These are phyloP conservation scores for Puya raimondii DNA, from an alignment of 176 grass and related monocot species.

Conservation along the genomic window DNA sequence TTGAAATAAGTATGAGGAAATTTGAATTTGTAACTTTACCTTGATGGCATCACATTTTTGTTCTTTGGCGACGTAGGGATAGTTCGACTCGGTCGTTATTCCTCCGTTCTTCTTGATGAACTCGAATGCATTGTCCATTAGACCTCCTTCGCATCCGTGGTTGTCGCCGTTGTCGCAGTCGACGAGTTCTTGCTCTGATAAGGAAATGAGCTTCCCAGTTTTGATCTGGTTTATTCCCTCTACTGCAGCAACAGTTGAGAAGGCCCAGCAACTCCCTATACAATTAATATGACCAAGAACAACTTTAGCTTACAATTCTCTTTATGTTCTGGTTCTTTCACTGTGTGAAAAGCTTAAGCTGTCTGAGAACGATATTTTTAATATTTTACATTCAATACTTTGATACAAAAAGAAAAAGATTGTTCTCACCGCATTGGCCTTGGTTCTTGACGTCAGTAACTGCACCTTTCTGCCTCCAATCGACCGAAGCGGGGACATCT, in stretches of 20 bases:
- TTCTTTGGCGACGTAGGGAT: conserved; percentile 49
- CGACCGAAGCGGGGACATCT: conserved; percentile 27
- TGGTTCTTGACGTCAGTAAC: conserved; percentile 77
- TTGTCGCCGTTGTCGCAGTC: conserved; percentile 45
- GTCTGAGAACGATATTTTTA: background rate
- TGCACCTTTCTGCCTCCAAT: conserved; percentile 60
- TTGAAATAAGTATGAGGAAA: background rate
- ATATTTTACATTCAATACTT: conserved; percentile 3
- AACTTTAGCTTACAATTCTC: background rate
- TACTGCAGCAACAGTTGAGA: conserved; percentile 52
- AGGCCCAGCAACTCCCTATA: conserved; percentile 90
- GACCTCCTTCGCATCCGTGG: conserved; percentile 63
- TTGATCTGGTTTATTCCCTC: conserved; percentile 85
- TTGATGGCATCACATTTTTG: conserved; percentile 29
- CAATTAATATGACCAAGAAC: background rate
- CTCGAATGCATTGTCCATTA: conserved; percentile 68
- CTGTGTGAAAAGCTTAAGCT: background rate
- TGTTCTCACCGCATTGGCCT: conserved; percentile 55
- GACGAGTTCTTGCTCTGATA: conserved; percentile 83
- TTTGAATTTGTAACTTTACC: conserved; percentile 19
- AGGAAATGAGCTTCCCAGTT: conserved; percentile 38
- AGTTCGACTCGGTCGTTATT: conserved; percentile 50
- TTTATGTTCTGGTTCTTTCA: background rate
- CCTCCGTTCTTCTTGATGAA: conserved; percentile 61
- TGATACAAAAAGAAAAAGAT: conserved; percentile 3